These are phyloP conservation scores for Umbelopsis sp. DNA, from an alignment of 192 early-diverging fungal genomes.

Conservation along the genomic window DNA sequence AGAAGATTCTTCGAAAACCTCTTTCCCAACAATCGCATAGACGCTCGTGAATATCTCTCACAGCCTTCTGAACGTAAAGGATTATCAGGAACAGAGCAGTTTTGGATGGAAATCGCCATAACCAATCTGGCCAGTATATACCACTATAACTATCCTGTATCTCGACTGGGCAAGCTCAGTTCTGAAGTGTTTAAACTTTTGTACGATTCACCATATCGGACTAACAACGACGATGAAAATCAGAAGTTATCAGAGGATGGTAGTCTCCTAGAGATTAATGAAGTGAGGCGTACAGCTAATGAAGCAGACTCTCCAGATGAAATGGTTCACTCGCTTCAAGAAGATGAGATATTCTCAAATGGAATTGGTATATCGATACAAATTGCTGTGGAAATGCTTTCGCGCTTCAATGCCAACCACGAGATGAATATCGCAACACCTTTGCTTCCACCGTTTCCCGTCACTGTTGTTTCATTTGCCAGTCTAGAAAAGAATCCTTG, in stretches of 20 bases:
- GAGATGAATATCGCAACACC: conserved; percentile 1
- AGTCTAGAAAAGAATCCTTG: background rate
- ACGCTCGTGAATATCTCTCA: background rate
- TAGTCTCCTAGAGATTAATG: background rate
- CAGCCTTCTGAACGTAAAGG: background rate
- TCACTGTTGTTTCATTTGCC: background rate
- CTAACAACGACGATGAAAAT: background rate
- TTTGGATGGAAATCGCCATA: conserved; percentile 51
- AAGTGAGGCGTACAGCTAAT: background rate
- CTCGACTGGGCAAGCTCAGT: conserved; percentile 16
- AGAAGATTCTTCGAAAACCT: conserved; percentile 21
- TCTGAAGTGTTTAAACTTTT: background rate
- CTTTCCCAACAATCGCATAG: conserved; percentile 3
- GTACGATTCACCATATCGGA: background rate
- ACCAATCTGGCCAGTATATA: conserved; percentile 51
- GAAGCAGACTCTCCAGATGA: background rate
- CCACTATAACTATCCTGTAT: conserved; percentile 42
- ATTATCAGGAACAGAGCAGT: conserved; percentile 31
- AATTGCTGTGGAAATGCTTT: conserved; percentile 26
- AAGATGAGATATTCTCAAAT: conserved; percentile 18
- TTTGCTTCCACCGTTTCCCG: background rate
- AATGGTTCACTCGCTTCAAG: background rate
- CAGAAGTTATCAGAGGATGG: background rate
- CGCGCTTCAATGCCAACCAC: background rate
- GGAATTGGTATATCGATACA: conserved; percentile 28